Evolutionary conservation across 2,329 filamentous ascomycete genomes (phyloP).

Genomic region (Clonostachys chloroleuca): DNA sequence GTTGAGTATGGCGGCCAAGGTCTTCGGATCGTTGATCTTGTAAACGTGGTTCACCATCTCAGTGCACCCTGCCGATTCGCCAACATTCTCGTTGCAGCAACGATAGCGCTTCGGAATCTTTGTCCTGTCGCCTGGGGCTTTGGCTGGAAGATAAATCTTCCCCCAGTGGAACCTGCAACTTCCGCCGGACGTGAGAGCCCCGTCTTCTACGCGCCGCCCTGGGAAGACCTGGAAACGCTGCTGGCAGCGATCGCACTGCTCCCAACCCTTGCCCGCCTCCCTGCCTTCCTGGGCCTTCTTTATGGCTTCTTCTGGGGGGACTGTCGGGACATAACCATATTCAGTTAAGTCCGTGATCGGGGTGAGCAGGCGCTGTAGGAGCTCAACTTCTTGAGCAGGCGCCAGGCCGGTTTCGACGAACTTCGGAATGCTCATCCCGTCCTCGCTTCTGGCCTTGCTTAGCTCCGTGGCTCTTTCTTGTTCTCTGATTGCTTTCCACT

Average conservation of each 20-base stretch:
- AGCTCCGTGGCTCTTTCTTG: conserved; percentile 10
- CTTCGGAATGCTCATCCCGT: conserved; percentile 24
- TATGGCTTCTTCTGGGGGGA: conserved; percentile 65
- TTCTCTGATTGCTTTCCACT: conserved; percentile 65
- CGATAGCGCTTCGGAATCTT: conserved; percentile 59
- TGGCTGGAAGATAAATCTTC: conserved; percentile 56
- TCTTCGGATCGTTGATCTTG: conserved; percentile 72
- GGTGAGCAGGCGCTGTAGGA: conserved; percentile 60
- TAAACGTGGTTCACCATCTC: conserved; percentile 75
- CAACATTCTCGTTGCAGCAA: conserved; percentile 75
- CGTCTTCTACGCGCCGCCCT: conserved; percentile 73
- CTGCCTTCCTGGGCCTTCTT: conserved; percentile 61
- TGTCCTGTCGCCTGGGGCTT: conserved; percentile 51
- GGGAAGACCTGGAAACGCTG: conserved; percentile 90
- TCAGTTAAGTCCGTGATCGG: conserved; percentile 58
- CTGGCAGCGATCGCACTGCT: conserved; percentile 83
- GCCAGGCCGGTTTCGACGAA: conserved; percentile 67
- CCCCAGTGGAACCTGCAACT: conserved; percentile 79
- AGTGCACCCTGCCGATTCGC: conserved; percentile 71
- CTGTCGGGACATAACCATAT: conserved; percentile 69
- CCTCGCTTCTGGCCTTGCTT: neutral
- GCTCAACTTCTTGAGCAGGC: conserved; percentile 59
- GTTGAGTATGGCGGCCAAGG: conserved; percentile 73
- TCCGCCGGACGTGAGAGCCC: conserved; percentile 71
- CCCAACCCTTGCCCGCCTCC: conserved; percentile 68